Percentiles rank a stretch among this genome's conserved stretches.
Conservation (phyloP, 1,284 basidiomycete species). For the Cryptococcus sp. region DNA sequence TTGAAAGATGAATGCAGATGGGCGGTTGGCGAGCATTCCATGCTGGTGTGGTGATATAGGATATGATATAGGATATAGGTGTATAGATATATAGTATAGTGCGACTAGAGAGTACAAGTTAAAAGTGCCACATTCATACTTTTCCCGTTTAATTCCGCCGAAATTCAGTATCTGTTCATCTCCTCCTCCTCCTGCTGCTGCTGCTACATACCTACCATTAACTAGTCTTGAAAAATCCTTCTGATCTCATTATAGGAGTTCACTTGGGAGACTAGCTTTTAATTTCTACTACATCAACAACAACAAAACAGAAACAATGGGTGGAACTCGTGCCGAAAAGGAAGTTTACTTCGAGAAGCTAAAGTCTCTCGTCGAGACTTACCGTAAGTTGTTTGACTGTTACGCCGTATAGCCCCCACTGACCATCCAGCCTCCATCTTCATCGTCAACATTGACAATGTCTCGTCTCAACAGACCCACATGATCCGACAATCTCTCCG, state of each 20-base stretch:
- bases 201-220: conserved; percentile 17
- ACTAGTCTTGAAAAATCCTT: conserved; percentile 50
- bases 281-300: conserved; percentile 11
- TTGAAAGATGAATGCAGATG: not conserved
- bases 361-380: conserved; percentile 86
- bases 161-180: not conserved
- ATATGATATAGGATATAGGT: not conserved
- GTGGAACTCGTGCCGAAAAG: conserved; percentile 85
- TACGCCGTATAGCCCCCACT: conserved; percentile 1
- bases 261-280: conserved; percentile 46
- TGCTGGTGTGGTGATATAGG: not conserved
- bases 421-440: conserved; percentile 81
- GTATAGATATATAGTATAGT: not conserved
- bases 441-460: conserved; percentile 99
- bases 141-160: conserved; percentile 7
- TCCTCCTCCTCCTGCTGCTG: conserved; percentile 12
- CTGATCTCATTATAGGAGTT: conserved; percentile 39
- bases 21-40: not conserved
- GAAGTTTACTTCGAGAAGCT: conserved; percentile 91
- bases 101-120: not conserved
- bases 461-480: conserved; percentile 89
- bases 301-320: conserved; percentile 62
- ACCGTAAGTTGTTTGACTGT: conserved; percentile 59
- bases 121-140: conserved; percentile 9
- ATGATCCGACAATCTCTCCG: conserved; percentile 90